Evolutionary conservation across 2,329 filamentous ascomycete species (phyloP), one percentile per base, ranked within the genome.

Genomic region (Calonectria pseudoturangicola): DNA sequence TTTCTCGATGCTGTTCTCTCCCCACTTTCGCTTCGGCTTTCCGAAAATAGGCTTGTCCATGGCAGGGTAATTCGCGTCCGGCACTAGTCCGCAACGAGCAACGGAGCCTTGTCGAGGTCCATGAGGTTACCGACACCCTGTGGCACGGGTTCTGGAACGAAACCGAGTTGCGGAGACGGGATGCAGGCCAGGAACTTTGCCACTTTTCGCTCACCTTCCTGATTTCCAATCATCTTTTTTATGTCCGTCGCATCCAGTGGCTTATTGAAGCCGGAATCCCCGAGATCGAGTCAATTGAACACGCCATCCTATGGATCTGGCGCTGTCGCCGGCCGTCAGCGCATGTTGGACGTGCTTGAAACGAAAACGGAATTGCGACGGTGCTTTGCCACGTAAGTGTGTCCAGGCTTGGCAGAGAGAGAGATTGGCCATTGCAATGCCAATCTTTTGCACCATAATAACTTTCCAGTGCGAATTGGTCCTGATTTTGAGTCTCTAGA

Each of bases 341-440:
- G 36, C 54, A 60, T 60, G 54, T 60, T 60, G 54, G 54, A 60
- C 54, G 54, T 60, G 54, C 54, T 41, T 60, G 36, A 60, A 41
- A 30, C 54, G 54, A 15, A 60, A 60, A 25, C 54, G 54, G 15
- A 27, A 41, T 41, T 60, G 54, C 15, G 54, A 60, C n/a, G 54
- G 54, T 8, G 36, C 54, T 4, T 41, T 60, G 54, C 54, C 54
- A 25, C 54, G 54, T 60, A 60, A 25, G 54, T 60, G 36, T 16
- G 33, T 25, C 36, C 33, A 3, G 6, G 21, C 33, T 10, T 27
- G 18, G 7, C 13, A 7, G 21, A 21, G 21, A n/a, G 12, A 33
- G n/a, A 41, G 8, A 18, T 18, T 27, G 13, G 13, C 54, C 30
- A 13, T 12, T 2, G n/a, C n/a, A 27, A 41, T 27, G n/a, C 7